Base-by-base conservation (phyloP, 1,284 basidiomycete genomes). In the Irpex rosettiformis region DNA sequence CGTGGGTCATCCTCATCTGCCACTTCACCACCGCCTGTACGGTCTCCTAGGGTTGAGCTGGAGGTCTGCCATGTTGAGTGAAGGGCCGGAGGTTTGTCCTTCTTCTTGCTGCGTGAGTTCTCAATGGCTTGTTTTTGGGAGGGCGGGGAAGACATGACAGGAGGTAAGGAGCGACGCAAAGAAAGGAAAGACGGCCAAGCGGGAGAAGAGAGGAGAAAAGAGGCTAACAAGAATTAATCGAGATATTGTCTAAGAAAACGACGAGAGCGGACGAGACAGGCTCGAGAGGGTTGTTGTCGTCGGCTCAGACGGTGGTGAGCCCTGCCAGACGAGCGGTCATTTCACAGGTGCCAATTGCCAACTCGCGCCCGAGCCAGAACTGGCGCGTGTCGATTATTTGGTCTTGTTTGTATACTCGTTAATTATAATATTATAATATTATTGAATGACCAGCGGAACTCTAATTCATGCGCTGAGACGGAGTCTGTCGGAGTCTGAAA, bases 61-160 rank as follows among this genome's bases (percentile, higher is more conserved):
- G 64, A 58, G 52, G 65, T 65, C 16, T 64, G 56, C 51, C 70
- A 68, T 49, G 55, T 60, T 54, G 74, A 69, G 29, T 70, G 72
- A 51, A 77, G 70, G 54, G 73, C 71, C 48, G 75, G 71, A 29
- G 75, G 74, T 62, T 70, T 69, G 59, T 74, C 74, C 68, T 71
- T 71, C 65, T 69, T 69, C 65, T 68, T 73, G 57, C 66, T 59
- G 58, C 65, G 67, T 61, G 64, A 65, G 57, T 69, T 72, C 67
- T 73, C 71, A 57, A 67, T 61, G 61, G 67, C 60, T 60, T 67
- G 62, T 63, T 66, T 67, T 54, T 69, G 71, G 40, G 71, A 70
- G 28, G 72, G 62, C 55, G 69, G 67, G 37, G 71, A 65, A 65
- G 73, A 74, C 74, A 74, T 74, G 58, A 66, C 58, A 65, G 67